phyloP scores from a whole-genome alignment of 2,329 filamentous ascomycete genomes.

The Aspergillus fischeri region DNA sequence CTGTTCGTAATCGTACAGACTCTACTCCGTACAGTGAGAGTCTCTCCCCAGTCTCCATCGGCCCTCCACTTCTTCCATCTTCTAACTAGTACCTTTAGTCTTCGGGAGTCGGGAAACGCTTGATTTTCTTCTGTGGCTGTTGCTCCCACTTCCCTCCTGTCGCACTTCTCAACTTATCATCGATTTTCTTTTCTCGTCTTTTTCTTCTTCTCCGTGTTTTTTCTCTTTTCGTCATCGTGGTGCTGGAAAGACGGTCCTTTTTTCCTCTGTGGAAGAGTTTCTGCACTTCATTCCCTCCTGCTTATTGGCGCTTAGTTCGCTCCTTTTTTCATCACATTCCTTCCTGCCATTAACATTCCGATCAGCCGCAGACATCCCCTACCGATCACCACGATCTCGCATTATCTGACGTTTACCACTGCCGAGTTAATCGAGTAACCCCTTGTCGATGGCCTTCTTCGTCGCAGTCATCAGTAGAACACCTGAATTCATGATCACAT shows the following conservation, averaged over 20 bases:
- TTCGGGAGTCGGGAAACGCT: conserved; percentile 13
- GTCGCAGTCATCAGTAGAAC: background rate
- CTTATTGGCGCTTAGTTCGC: background rate
- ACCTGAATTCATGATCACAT: conserved; percentile 15
- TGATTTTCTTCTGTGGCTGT: background rate
- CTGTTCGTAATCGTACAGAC: conserved; percentile 2
- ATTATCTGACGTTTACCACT: background rate
- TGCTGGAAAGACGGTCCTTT: background rate
- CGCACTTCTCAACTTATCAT: background rate
- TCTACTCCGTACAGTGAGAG: too few species aligned
- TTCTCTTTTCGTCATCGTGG: background rate
- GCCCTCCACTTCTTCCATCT: conserved; percentile 26
- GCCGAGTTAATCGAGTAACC: background rate
- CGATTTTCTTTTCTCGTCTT: background rate
- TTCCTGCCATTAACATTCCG: background rate
- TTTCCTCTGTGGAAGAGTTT: background rate
- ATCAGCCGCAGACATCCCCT: background rate
- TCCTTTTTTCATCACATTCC: background rate
- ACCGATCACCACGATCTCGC: background rate
- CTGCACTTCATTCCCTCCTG: conserved; percentile 1
- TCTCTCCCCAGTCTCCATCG: background rate
- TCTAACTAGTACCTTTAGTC: background rate
- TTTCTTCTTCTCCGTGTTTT: background rate
- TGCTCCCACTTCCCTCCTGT: background rate
- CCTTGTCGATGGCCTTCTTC: conserved; percentile 9